These are phyloP conservation scores for Dissophora ornata DNA, from an alignment of 192 early-diverging fungal species.

Conservation along the genomic window DNA sequence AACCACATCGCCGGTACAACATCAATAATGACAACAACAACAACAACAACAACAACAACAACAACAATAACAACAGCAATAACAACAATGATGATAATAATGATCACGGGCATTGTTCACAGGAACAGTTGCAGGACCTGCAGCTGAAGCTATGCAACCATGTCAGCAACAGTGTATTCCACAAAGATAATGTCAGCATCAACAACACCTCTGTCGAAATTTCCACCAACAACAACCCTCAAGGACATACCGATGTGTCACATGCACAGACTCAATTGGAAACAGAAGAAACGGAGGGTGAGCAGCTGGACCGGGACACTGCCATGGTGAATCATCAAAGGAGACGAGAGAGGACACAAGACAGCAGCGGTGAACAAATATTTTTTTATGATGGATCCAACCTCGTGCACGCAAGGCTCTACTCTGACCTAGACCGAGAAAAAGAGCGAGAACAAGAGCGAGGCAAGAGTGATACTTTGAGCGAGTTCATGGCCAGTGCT, in stretches of 20 bases:
- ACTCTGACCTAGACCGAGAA: not conserved
- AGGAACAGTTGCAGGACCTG: conserved; percentile 4
- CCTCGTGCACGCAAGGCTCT: conserved; percentile 38
- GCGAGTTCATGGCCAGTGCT: conserved; percentile 20
- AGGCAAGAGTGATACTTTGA: conserved; percentile 21
- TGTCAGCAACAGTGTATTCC: conserved; percentile 15
- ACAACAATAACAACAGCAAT: conserved; percentile 1
- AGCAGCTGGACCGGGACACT: not conserved
- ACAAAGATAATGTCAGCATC: not conserved
- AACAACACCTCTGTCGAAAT: conserved; percentile 1
- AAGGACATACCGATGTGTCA: too few relatives aligned
- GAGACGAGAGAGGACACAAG: conserved; percentile 14
- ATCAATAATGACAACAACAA: conserved; percentile 12
- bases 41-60: conserved; percentile 5
- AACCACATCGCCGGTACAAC: conserved; percentile 29
- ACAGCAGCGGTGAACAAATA: conserved; percentile 39
- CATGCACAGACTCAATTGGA: too few relatives aligned
- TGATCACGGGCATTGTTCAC: conserved; percentile 19
- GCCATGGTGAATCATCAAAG: conserved; percentile 5
- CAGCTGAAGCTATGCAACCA: conserved; percentile 11
- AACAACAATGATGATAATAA: not conserved
- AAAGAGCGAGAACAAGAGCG: not conserved
- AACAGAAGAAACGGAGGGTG: not conserved
- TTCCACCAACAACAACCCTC: not conserved
- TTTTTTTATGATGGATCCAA: conserved; percentile 46